phyloP scores from a whole-genome alignment of 2,329 filamentous ascomycete genomes.

The Arachnomyces sp. region DNA sequence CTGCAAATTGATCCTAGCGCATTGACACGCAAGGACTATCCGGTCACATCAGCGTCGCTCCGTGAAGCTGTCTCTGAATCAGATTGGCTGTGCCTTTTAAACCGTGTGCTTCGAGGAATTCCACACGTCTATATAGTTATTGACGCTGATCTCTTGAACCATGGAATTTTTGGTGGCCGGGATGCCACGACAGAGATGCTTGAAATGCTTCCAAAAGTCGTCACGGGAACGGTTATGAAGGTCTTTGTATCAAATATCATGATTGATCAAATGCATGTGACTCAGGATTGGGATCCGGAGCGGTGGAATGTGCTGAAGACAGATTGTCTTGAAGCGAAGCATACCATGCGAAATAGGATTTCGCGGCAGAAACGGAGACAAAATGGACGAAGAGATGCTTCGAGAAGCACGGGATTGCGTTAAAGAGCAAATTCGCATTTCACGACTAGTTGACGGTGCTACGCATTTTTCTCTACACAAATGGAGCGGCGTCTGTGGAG shows the following conservation, averaged over 20 bases:
- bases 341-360: no score
- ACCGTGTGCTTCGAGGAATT: background rate
- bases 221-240: background rate
- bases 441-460: no score
- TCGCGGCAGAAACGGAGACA: no score
- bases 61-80: background rate
- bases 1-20: background rate
- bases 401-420: no score
- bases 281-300: background rate
- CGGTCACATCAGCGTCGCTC: background rate
- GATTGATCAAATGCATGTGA: background rate
- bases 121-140: no score
- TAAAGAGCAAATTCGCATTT: no score
- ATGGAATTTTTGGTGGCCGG: background rate
- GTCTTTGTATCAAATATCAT: background rate
- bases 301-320: background rate
- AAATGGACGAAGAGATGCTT: no score
- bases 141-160: background rate
- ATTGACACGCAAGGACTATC: constrained; percentile 1
- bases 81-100: background rate
- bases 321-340: no score
- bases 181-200: background rate
- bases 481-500: no score
- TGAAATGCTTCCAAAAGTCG: background rate
- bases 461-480: no score